These are phyloP conservation scores for Leccinum barrowsii DNA, from an alignment of 768 basidiomycete species.

Conservation along the genomic window DNA sequence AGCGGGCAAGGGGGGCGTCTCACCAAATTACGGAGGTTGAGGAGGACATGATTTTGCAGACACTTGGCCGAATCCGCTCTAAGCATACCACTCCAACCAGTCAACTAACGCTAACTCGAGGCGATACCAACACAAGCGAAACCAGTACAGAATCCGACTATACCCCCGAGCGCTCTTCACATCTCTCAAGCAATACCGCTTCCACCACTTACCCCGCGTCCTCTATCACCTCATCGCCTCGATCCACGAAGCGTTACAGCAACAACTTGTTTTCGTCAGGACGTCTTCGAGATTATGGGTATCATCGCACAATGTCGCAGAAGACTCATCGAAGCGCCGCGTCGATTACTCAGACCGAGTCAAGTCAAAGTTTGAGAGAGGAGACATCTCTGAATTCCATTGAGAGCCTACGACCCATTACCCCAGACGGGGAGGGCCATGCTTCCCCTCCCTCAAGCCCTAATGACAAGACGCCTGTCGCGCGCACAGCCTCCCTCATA, in stretches of 20 bases:
- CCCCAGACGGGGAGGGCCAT: slow-evolving; percentile 50
- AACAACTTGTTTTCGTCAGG: slow-evolving; percentile 85
- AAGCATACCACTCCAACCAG: slow-evolving; percentile 25
- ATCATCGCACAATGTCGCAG: slow-evolving; percentile 56
- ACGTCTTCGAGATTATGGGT: slow-evolving; percentile 70
- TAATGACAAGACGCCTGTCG: slow-evolving; percentile 37
- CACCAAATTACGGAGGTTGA: slow-evolving; percentile 77
- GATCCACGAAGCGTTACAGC: slow-evolving; percentile 70
- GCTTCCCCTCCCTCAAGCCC: slow-evolving; percentile 44
- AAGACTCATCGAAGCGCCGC: slow-evolving; percentile 36
- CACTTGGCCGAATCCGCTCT: slow-evolving; percentile 53
- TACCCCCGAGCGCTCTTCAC: slow-evolving; percentile 33
- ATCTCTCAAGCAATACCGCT: slow-evolving; percentile 34
- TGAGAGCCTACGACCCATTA: slow-evolving; percentile 45
- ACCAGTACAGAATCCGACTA: slow-evolving; percentile 29
- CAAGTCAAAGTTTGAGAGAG: slow-evolving; percentile 42
- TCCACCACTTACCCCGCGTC: slow-evolving; percentile 39
- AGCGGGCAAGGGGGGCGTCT: slow-evolving; percentile 64
- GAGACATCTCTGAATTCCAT: slow-evolving; percentile 43
- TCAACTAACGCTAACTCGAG: slow-evolving; percentile 12
- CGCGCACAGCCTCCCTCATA: slow-evolving; percentile 41
- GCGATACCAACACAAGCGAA: slow-evolving; percentile 19
- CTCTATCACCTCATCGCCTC: slow-evolving; percentile 37
- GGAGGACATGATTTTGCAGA: slow-evolving; percentile 80
- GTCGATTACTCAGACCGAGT: slow-evolving; percentile 47